These are phyloP conservation scores for Cerioporus squamosus DNA, from an alignment of 1,284 basidiomycete species.

Conservation along the genomic window DNA sequence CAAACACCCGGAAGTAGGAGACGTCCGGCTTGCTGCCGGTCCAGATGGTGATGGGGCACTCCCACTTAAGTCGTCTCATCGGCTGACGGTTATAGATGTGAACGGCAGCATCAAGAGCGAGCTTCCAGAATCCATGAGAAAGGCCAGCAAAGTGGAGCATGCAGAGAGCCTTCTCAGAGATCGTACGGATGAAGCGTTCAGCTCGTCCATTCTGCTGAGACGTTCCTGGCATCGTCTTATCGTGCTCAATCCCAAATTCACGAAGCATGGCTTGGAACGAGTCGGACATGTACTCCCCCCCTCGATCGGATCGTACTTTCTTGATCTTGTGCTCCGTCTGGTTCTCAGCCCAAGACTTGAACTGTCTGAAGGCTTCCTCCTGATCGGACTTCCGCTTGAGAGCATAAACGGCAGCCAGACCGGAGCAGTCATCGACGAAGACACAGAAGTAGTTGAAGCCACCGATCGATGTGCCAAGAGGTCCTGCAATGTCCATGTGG, in stretches of 20 bases:
- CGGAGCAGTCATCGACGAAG: no score
- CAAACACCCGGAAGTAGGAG: conserved; percentile 18
- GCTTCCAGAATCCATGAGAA: neutral
- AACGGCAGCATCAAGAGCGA: neutral
- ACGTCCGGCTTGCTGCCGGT: conserved; percentile 14
- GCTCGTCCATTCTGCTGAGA: conserved; percentile 20
- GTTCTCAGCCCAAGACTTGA: no score
- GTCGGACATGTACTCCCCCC: no score
- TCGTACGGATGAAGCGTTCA: conserved; percentile 17
- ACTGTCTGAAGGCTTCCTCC: no score
- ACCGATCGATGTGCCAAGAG: no score
- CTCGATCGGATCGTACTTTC: neutral
- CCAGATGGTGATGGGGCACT: conserved; percentile 10
- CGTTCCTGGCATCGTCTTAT: neutral
- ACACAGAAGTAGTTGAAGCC: no score
- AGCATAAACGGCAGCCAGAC: no score
- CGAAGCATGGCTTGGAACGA: no score
- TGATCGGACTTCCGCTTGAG: no score
- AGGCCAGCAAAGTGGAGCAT: conserved; percentile 15
- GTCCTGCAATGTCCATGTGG: no score
- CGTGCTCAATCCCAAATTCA: neutral
- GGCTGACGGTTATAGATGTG: conserved; percentile 11
- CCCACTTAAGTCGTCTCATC: conserved; percentile 1
- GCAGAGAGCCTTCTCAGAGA: conserved; percentile 11
- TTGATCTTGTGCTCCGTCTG: no score